These are phyloP conservation scores for Paraconiothyrium brasiliense DNA, from an alignment of 2,329 filamentous ascomycete species.

Conservation along the genomic window DNA sequence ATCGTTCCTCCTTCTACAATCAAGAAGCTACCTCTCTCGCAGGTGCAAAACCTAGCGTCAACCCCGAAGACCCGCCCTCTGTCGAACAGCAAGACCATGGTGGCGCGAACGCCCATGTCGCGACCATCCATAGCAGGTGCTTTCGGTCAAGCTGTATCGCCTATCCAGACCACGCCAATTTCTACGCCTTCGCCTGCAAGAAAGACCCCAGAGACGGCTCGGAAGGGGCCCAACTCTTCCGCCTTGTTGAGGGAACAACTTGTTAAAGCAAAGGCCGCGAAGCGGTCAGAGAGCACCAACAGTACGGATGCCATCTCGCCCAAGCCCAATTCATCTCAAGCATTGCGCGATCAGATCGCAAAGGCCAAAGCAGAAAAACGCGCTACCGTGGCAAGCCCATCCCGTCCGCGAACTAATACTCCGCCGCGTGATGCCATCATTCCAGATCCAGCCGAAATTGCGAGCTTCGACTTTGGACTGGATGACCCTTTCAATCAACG, in stretches of 20 bases:
- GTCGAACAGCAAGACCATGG: constrained; percentile 48
- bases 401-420: constrained; percentile 35
- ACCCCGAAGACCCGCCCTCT: constrained; percentile 42
- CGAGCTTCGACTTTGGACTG: constrained; percentile 66
- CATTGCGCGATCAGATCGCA: constrained; percentile 89
- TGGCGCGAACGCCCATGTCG: constrained; percentile 44
- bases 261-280: constrained; percentile 88
- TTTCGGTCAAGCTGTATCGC: constrained; percentile 48
- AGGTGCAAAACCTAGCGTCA: constrained; percentile 36
- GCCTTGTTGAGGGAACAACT: constrained; percentile 87
- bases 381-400: constrained; percentile 30
- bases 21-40: constrained; percentile 41
- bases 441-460: constrained; percentile 34
- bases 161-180: constrained; percentile 29
- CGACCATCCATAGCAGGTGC: constrained; percentile 43
- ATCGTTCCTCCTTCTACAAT: constrained; percentile 42
- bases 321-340: constrained; percentile 75
- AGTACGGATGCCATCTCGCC: constrained; percentile 26
- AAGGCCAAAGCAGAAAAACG: constrained; percentile 83
- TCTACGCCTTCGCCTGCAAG: constrained; percentile 32
- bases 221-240: constrained; percentile 73
- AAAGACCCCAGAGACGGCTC: constrained; percentile 44
- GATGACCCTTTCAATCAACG: constrained; percentile 76
- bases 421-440: constrained; percentile 44
- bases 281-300: constrained; percentile 45